Evolutionary conservation across 805 yeast species (phyloP), one percentile per base, ranked within the genome.

Genomic region (Candida coleopterorum): DNA sequence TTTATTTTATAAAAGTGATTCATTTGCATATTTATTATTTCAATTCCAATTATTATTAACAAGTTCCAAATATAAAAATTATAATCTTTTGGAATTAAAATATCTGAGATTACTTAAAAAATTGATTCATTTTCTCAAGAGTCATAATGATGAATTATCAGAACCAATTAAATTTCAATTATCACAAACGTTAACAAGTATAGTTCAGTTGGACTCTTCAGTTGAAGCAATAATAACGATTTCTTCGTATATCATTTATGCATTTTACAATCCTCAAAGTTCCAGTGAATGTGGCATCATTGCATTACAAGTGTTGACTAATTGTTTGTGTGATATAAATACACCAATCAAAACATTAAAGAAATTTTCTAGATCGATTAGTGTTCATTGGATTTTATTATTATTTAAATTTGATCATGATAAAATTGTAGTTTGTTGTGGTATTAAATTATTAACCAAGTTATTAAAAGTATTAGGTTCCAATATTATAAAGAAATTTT

Each of bases 331-430:
- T 45, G 75, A 72, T 25, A 50, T 71, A 18, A 53, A 55, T 9
- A 54, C 64, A 0, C 52, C 68, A 0, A 50, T 63, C 5, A 66
- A 63, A 39, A 58, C 53, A 30, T 58, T 62, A 53, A 73, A 56
- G 52, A 71, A 56, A 47, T 69, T 57, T 47, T 72, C 68, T 2
- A 70, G 78, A 31, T 64, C 81, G 0, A 64, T 85, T 2, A 74
- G 85, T 1, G 67, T 80, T 5, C 82, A 81, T 49, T 80, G 89
- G 83, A 60, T 75, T 3, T 49, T 84, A 8, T 58, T 84, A 9
- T 52, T 83, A 10, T 50, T 83, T 9, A 58, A 74, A 18, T 55
- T 45, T 35, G 65, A 65, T 14, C 33, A 39, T 14, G 12, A 38
- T 12, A 43, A 64, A 21, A 51, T 59, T 32, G 70, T 72, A 3